Evolutionary conservation across 2,329 filamentous ascomycete species (phyloP).

Genomic region (Fusarium sp.): DNA sequence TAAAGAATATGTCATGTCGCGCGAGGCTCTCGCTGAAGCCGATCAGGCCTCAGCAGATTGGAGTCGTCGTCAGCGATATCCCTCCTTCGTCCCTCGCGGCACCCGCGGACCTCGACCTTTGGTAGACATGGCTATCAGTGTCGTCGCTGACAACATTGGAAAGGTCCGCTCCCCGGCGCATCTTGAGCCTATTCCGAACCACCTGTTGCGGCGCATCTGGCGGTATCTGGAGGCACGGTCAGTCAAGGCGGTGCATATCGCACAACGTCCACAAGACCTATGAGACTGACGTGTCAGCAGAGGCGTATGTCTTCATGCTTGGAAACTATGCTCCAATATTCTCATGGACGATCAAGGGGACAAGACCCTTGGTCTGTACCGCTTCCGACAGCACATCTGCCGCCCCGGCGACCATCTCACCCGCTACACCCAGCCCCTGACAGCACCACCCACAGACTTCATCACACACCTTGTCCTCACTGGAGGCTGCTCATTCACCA

Average conservation of each 20-base stretch:
- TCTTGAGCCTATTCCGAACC: constrained; percentile 48
- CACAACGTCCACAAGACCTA: neutral
- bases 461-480: constrained; percentile 54
- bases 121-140: constrained; percentile 51
- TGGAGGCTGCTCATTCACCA: constrained; percentile 48
- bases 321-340: constrained; percentile 52
- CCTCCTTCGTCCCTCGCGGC: constrained; percentile 40
- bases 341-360: constrained; percentile 47
- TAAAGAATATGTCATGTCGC: constrained; percentile 50
- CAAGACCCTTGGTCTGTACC: constrained; percentile 50
- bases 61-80: constrained; percentile 48
- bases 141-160: constrained; percentile 51
- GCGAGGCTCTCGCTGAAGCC: constrained; percentile 36
- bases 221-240: constrained; percentile 53
- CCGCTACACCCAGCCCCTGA: constrained; percentile 51
- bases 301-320: constrained; percentile 52
- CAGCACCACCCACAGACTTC: constrained; percentile 50
- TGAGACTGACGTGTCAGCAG: constrained; percentile 31
- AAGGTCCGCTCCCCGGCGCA: constrained; percentile 46
- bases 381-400: constrained; percentile 53
- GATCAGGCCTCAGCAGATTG: constrained; percentile 46
- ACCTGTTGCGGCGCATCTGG: constrained; percentile 52
- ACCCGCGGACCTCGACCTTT: constrained; percentile 50
- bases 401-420: constrained; percentile 47
- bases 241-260: constrained; percentile 22